Conservation (phyloP, 2,329 filamentous ascomycete species). For the Colletotrichum melonis region DNA sequence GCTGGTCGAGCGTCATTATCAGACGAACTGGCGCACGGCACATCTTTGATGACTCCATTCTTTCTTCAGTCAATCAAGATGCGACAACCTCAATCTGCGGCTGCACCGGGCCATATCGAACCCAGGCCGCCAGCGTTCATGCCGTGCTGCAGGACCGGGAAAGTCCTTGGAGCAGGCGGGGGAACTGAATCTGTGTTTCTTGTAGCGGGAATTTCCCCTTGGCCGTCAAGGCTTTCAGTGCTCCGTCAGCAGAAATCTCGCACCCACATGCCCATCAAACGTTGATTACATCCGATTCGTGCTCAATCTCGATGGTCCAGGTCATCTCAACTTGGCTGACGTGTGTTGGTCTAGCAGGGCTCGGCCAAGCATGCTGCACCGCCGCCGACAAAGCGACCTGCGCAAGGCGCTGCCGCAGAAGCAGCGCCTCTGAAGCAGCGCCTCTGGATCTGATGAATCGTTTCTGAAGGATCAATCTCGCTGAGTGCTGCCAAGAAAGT, state of each 20-base stretch:
- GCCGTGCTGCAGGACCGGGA: conserved; percentile 8
- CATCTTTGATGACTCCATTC: conserved; percentile 9
- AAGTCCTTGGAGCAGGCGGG: conserved; percentile 10
- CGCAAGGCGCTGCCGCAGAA: background rate
- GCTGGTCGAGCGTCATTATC: conserved; percentile 21
- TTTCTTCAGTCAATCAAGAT: conserved; percentile 27
- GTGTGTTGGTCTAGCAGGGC: background rate
- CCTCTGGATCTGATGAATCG: background rate
- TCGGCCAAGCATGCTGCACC: background rate
- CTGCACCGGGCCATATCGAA: conserved; percentile 11
- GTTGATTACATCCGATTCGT: conserved; percentile 10
- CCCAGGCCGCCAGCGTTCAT: conserved; percentile 12
- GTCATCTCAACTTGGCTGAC: background rate
- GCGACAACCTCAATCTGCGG: conserved; percentile 31
- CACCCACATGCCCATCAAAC: conserved; percentile 19
- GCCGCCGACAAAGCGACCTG: background rate
- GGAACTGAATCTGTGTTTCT: conserved; percentile 17
- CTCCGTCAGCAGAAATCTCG: conserved; percentile 7
- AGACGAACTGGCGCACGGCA: conserved; percentile 26
- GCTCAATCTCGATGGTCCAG: conserved; percentile 9
- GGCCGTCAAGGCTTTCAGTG: background rate
- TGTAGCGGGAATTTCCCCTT: conserved; percentile 16
- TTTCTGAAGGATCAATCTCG: background rate
- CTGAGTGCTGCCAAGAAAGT: background rate
- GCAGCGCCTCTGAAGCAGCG: background rate